phyloP scores from a whole-genome alignment of 305 asterid species.

The Ilex paraguariensis region DNA sequence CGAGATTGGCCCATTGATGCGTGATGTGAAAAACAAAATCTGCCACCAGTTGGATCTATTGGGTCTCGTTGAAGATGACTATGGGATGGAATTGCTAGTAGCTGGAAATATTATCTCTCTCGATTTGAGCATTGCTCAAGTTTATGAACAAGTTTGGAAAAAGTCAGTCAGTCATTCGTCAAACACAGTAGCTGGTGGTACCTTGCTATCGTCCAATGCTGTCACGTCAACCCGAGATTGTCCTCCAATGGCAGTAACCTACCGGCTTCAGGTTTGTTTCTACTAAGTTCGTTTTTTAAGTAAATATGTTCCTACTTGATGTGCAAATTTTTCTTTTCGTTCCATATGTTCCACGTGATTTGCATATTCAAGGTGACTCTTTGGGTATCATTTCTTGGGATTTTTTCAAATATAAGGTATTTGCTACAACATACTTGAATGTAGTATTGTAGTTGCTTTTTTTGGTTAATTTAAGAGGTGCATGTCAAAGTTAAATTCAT shows the following conservation, averaged over 20 bases:
- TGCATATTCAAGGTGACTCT: too few relatives aligned
- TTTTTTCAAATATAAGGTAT: too few relatives aligned
- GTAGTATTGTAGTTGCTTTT: too few relatives aligned
- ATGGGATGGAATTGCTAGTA: constrained; percentile 95
- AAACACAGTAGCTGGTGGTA: constrained; percentile 56
- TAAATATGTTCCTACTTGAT: too few relatives aligned
- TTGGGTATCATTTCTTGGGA: too few relatives aligned
- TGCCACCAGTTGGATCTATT: constrained; percentile 98
- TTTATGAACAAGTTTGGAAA: constrained; percentile 98
- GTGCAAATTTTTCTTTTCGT: too few relatives aligned
- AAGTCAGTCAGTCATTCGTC: constrained; percentile 80
- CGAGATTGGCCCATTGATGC: constrained; percentile 99
- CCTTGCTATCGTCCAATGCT: constrained; percentile 58
- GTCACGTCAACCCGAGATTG: constrained; percentile 70
- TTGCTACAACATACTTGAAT: too few relatives aligned
- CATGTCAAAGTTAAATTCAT: too few relatives aligned
- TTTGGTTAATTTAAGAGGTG: too few relatives aligned
- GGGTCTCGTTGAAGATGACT: constrained; percentile 96
- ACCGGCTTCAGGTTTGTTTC: constrained; percentile 84
- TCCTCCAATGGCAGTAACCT: constrained; percentile 97
- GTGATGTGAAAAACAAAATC: constrained; percentile 98
- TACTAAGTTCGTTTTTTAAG: constrained; percentile 4
- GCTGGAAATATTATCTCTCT: constrained; percentile 97
- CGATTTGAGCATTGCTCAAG: constrained; percentile 90
- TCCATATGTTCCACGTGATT: too few relatives aligned